Percentiles rank a stretch among this genome's conserved stretches.
phyloP scores from a whole-genome alignment of 2,329 filamentous ascomycete genomes.

The Monilinia laxa region DNA sequence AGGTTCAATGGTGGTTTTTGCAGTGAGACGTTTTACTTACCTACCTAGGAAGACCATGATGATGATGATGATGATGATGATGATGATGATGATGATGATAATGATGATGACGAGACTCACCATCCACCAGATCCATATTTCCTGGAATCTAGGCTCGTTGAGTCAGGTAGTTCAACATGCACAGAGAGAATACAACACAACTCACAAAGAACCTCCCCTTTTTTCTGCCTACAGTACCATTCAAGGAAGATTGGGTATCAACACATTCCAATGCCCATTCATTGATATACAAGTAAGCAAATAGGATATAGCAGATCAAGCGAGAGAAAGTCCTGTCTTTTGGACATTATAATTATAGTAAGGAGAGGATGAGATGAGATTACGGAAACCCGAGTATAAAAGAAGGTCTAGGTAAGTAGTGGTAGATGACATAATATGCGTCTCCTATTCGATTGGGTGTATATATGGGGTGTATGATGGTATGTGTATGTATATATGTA shows the following conservation, averaged over 20 bases:
- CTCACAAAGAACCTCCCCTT: too few relatives aligned
- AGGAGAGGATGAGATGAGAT: too few relatives aligned
- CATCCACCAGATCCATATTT: too few relatives aligned
- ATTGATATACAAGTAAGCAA: not conserved
- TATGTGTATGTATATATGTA: not conserved
- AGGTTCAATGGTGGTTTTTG: too few relatives aligned
- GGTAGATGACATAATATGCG: not conserved
- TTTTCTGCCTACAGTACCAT: not conserved
- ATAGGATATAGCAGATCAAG: not conserved
- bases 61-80: not conserved
- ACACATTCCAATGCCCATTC: not conserved
- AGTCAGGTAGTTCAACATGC: not conserved
- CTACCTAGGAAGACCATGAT: not conserved
- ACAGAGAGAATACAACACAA: not conserved
- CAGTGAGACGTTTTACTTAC: not conserved
- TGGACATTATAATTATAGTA: too few relatives aligned
- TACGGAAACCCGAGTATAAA: conserved; percentile 8
- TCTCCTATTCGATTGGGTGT: too few relatives aligned
- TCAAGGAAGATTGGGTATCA: not conserved
- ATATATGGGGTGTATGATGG: not conserved
- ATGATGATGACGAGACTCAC: not conserved
- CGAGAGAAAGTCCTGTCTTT: too few relatives aligned
- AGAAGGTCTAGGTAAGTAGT: not conserved
- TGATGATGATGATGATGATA: not conserved
- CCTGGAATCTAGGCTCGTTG: not conserved